Base-by-base conservation (phyloP, 352 stramenopile genomes). In the Pythium insidiosum region DNA sequence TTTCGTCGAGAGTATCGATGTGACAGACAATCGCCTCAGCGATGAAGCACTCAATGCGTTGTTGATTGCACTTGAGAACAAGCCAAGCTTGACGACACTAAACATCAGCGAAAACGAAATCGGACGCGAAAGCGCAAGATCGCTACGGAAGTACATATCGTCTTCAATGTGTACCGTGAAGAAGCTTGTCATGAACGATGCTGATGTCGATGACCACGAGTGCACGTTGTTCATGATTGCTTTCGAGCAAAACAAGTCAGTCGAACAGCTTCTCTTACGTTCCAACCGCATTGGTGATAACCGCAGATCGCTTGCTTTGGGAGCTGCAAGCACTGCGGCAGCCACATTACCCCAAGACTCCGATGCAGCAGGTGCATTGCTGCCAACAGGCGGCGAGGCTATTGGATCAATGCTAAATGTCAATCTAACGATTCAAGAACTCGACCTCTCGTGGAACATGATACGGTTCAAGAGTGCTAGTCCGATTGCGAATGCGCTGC, bases 361-460 rank as follows among this genome's bases (percentile, higher is more conserved):
- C 9, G 80, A 86, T 50, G 54, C 65, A 4, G 57, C 78, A 0
- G 44, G 53, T 6, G 55, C 41, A 5, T 30, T 53, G 33, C 26
- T 64, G 10, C 42, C 54, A 2, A 85, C 77, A 0, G 84, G 82
- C 2, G 80, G 80, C 0, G 79, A 94, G 50, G 73, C 80, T 6
- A 61, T 94, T 11, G 84, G 70, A 3, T 49, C 60, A 10, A 93
- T 94, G 82, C 64, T 95, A 12, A 74, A 68, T n/a, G 65, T 76
- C 2, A 95, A 95, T 46, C 29, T 79, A 2, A 82, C 61, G 2
- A 69, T 95, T 13, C 58, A 63, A 29, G 52, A 73, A 5, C 55
- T 95, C 3, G 76, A 93, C 50, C 30, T 95, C n/a, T 85, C 73
- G 21, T 95, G 84, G 84, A 95, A 95, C 46, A 65, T 76, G 34